phyloP scores from a whole-genome alignment of 1,284 basidiomycete species.

The Leucoagaricus sp. region DNA sequence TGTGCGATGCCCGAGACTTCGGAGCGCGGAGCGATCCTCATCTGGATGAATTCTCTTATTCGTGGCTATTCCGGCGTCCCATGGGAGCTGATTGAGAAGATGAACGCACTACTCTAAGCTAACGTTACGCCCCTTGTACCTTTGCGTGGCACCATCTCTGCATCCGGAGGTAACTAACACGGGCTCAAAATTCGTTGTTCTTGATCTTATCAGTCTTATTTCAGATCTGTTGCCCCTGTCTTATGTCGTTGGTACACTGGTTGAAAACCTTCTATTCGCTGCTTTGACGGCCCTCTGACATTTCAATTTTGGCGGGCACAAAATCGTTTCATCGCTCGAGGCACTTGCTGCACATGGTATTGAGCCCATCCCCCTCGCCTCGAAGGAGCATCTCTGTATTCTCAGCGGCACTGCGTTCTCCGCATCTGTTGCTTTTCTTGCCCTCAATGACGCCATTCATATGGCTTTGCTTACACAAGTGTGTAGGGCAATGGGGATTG shows the following conservation, averaged over 20 bases:
- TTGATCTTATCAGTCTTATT: constrained; percentile 20
- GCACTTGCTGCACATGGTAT: constrained; percentile 70
- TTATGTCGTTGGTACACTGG: constrained; percentile 80
- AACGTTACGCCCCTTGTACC: constrained; percentile 84
- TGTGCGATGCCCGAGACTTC: constrained; percentile 86
- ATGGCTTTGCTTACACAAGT: constrained; percentile 74
- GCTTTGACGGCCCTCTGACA: constrained; percentile 60
- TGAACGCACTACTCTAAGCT: constrained; percentile 71
- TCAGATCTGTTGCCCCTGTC: constrained; percentile 77
- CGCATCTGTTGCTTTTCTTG: constrained; percentile 60
- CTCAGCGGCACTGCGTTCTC: constrained; percentile 88
- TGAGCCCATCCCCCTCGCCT: constrained; percentile 67
- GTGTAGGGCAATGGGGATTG: constrained; percentile 83
- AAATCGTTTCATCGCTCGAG: constrained; percentile 61
- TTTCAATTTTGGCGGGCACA: constrained; percentile 53
- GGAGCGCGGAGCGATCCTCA: constrained; percentile 86
- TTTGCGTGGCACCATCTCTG: constrained; percentile 81
- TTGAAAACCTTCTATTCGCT: constrained; percentile 79
- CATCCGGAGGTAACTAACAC: constrained; percentile 67
- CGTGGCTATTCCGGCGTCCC: constrained; percentile 89
- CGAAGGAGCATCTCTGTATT: constrained; percentile 82
- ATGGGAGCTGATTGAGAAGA: constrained; percentile 79
- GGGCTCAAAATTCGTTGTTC: neutral
- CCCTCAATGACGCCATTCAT: constrained; percentile 72
- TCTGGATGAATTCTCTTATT: constrained; percentile 86